Base-by-base conservation (phyloP, 1,139 yeast species). In the Insectozyma bohioensis region DNA sequence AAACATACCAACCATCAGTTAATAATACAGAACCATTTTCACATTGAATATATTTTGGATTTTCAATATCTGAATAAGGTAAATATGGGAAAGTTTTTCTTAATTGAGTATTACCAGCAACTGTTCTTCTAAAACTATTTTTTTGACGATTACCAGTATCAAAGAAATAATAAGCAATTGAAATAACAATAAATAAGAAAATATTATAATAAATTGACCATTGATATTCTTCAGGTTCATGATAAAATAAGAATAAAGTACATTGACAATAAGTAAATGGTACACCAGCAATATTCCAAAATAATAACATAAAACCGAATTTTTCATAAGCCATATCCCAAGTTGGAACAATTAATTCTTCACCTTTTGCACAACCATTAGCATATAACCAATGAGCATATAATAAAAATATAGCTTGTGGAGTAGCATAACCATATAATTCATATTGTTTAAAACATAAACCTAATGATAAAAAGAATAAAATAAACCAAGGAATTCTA, bases 321-420 rank as follows among this genome's bases (percentile, higher is more conserved):
- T 94, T 92, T 61, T 92, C 98, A 61, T 92, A 92, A 29, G 95
- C 97, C 97, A 92, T 90, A 61, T 92, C 98, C 98, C 98, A 92
- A 12, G 96, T 84, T 45, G 97, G 96, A 40, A 90, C 95, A 58
- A 92, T 90, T 51, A 90, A 71, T 58, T 94, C 97, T 65, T 92
- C 98, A 46, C 97, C 98, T 64, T 92, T 92, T 40, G 95, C 84
- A 64, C 97, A 92, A 3, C 97, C 96, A 56, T 92, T 92, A 44
- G 95, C 96, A 54, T 92, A 92, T 35, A 88, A 69, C 86, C 95
- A 92, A 58, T 90, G 95, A 12, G 95, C 97, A 42, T 83, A 66
- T 48, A 86, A 63, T 28, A 88, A 72, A 45, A 85, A 80, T 35
- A 71, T 68, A 30, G 88, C 80, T 60, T 88, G 95, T 29, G 88